Percentiles rank a stretch among this genome's conserved stretches.
Conservation (phyloP, 345 rosid species). For the Psidium friedrichsthalianum region DNA sequence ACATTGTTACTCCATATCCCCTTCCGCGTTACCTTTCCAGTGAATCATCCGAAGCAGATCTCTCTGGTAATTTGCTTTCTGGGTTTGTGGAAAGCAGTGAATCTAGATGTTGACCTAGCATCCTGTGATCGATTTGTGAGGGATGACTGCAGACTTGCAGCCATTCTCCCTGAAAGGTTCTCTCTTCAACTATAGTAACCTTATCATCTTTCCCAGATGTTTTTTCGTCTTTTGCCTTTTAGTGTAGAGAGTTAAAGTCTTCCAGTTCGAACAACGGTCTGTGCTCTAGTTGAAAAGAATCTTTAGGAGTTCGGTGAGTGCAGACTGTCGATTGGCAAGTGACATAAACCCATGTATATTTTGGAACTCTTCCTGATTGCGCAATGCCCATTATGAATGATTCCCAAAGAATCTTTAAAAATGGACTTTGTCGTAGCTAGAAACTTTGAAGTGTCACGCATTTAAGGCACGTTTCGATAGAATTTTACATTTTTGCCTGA, state of each 20-base stretch:
- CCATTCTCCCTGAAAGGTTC: neutral
- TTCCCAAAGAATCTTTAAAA: neutral
- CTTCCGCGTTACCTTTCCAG: neutral
- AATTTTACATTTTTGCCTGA: neutral
- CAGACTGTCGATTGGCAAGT: neutral
- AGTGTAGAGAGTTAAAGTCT: neutral
- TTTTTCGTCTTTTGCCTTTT: neutral
- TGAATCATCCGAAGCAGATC: neutral
- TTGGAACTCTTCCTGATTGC: neutral
- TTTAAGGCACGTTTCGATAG: neutral
- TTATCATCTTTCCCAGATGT: neutral
- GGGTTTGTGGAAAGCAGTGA: neutral
- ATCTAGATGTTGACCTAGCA: neutral
- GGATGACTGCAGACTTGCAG: neutral
- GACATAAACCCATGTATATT: neutral
- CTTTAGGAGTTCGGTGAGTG: neutral
- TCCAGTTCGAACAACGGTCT: too few relatives aligned
- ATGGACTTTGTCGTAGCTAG: neutral
- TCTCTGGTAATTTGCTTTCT: neutral
- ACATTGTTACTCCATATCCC: too few relatives aligned
- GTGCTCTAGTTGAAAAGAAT: neutral
- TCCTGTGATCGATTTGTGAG: neutral
- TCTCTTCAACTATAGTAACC: neutral
- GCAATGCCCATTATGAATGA: neutral
- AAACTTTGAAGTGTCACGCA: neutral